Evolutionary conservation across 2,329 filamentous ascomycete genomes (phyloP), one percentile per base, ranked within the genome.

Genomic region (Exophiala sp.): DNA sequence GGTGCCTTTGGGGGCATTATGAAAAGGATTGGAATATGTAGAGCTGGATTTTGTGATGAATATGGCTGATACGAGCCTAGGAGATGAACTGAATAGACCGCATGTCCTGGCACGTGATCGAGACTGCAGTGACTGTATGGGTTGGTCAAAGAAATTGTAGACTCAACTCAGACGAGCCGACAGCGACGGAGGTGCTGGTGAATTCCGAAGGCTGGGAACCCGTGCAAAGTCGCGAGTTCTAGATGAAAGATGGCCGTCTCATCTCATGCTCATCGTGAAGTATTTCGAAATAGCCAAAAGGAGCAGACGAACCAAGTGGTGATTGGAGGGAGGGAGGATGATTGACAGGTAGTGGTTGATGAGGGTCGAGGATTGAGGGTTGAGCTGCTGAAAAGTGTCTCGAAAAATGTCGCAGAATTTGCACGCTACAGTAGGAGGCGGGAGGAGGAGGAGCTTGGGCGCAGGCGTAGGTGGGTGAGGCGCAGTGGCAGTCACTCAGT

Each of bases 61-160:
- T 23, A 13, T 40, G 19, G 19, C 7, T 38, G 32, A 27, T n/a
- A 18, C 21, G 6, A 24, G 11, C 16, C 38, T 2, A 22, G 38
- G 18, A 21, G 22, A 2, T 9, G 14, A 13, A 9, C 14, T 23
- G 10, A 14, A 34, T 43, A 16, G 39, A 30, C 6, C 43, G 38
- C 52, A 54, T 54, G 34, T 47, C 48, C 48, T 30, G 34, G n/a
- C 52, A 55, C 52, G 52, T 55, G 48, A 52, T 41, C 23, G 19
- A 14, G 38, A 8, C 9, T 37, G 11, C 19, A 9, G 46, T 38
- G 27, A 21, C 30, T 46, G 10, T 27, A 6, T 10, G 24, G 24
- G n/a, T n/a, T n/a, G n/a, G n/a, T n/a, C n/a, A n/a, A n/a, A n/a
- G n/a, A n/a, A n/a, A n/a, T n/a, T n/a, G n/a, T n/a, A n/a, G n/a